A percentile compares a stretch with the other conserved stretches of the same genome.
phyloP scores from a whole-genome alignment of 768 basidiomycete genomes.

The Leccinum rimulosum region DNA sequence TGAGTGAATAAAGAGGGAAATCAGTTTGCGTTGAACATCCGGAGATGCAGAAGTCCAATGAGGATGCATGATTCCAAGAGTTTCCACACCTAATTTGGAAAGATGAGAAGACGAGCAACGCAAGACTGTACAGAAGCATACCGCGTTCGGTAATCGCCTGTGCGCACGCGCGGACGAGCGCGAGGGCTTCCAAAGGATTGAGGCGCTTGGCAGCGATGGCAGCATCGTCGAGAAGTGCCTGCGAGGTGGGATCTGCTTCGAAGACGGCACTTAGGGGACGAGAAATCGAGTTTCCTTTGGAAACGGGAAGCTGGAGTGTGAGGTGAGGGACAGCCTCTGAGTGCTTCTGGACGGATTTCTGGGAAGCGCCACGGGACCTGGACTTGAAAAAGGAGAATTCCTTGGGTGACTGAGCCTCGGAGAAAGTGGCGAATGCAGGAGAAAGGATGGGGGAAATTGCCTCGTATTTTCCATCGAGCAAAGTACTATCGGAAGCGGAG shows the following conservation, averaged over 20 bases:
- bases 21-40: slow-evolving; percentile 62
- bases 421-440: slow-evolving; percentile 29
- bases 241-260: slow-evolving; percentile 54
- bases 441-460: slow-evolving; percentile 52
- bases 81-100: slow-evolving; percentile 60
- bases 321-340: slow-evolving; percentile 47
- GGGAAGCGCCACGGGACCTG: slow-evolving; percentile 41
- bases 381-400: slow-evolving; percentile 51
- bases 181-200: slow-evolving; percentile 59
- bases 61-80: slow-evolving; percentile 81
- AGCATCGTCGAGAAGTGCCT: slow-evolving; percentile 47
- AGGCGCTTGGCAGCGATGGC: slow-evolving; percentile 57
- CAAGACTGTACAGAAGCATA: slow-evolving; percentile 30
- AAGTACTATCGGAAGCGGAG: slow-evolving; percentile 38
- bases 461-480: slow-evolving; percentile 76
- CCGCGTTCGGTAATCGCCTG: slow-evolving; percentile 63
- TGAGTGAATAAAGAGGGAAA: slow-evolving; percentile 68
- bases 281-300: slow-evolving; percentile 46
- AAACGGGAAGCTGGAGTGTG: slow-evolving; percentile 57
- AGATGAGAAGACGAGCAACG: slow-evolving; percentile 5
- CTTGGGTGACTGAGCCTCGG: slow-evolving; percentile 24
- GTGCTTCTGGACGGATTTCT: slow-evolving; percentile 35
- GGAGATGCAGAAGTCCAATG: slow-evolving; percentile 79
- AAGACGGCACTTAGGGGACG: slow-evolving; percentile 56
- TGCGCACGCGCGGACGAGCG: slow-evolving; percentile 67